Evolutionary conservation across 2,329 filamentous ascomycete genomes (phyloP).

Genomic region (Curvularia verruculosa): DNA sequence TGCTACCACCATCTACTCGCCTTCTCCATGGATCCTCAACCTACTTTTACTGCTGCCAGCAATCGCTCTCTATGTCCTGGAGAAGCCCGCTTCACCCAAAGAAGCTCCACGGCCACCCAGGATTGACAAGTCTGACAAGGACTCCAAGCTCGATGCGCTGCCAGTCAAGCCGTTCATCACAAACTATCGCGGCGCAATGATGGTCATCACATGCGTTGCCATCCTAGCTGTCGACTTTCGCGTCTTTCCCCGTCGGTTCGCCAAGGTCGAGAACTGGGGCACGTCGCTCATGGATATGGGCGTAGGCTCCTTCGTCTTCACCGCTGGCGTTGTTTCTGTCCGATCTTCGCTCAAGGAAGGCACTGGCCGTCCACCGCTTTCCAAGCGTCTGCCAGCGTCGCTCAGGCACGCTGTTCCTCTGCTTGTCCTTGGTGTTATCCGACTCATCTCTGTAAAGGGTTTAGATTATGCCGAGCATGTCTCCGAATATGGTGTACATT

Average conservation of each 20-base stretch:
- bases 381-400: slow-evolving; percentile 67
- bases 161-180: slow-evolving; percentile 92
- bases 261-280: slow-evolving; percentile 99
- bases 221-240: slow-evolving; percentile 97
- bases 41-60: slow-evolving; percentile 76
- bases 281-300: slow-evolving; percentile 99
- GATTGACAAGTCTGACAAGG: slow-evolving; percentile 25
- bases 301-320: slow-evolving; percentile 97
- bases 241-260: slow-evolving; percentile 91
- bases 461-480: slow-evolving; percentile 97
- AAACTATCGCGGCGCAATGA: slow-evolving; percentile 87
- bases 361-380: slow-evolving; percentile 57
- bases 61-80: slow-evolving; percentile 62
- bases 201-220: slow-evolving; percentile 85
- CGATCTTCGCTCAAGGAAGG: slow-evolving; percentile 76
- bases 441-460: slow-evolving; percentile 88
- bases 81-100: slow-evolving; percentile 28
- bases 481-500: slow-evolving; percentile 96
- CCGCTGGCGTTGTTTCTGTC: slow-evolving; percentile 87
- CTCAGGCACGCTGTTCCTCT: slow-evolving; percentile 83
- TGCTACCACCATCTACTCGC: slow-evolving; percentile 83
- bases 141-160: slow-evolving; percentile 57
- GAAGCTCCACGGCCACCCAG: slow-evolving; percentile 29
- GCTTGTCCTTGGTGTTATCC: slow-evolving; percentile 76
- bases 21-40: slow-evolving; percentile 74